Conservation (phyloP, 129 eudicot genomes). For the Cynara cardunculus region DNA sequence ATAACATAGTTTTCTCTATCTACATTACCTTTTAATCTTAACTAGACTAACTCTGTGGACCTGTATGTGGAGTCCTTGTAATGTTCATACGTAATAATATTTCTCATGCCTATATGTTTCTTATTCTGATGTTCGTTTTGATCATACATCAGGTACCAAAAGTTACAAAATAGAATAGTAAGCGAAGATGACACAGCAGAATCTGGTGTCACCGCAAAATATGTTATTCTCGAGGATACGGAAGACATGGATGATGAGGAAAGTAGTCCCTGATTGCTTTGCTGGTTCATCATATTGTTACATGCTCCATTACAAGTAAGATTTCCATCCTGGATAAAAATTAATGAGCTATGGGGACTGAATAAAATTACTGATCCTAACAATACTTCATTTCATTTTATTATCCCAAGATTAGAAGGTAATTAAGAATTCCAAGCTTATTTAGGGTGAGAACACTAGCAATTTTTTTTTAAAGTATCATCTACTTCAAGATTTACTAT, state of each 20-base stretch:
- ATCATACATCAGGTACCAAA: conserved; percentile 49
- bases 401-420: too few species aligned
- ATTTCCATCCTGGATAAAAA: background rate
- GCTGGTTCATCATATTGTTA: conserved; percentile 17
- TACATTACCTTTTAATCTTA: background rate
- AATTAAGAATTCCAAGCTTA: too few species aligned
- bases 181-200: conserved; percentile 25
- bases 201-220: conserved; percentile 43
- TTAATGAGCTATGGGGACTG: background rate
- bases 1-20: background rate
- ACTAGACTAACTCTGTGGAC: background rate
- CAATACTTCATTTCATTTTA: too few species aligned
- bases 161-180: conserved; percentile 55
- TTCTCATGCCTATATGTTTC: background rate
- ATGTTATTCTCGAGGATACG: conserved; percentile 78
- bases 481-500: too few species aligned
- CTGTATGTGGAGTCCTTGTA: background rate
- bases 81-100: background rate
- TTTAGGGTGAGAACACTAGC: too few species aligned
- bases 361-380: too few species aligned
- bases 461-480: too few species aligned
- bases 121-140: background rate
- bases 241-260: conserved; percentile 53
- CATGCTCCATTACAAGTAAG: conserved; percentile 24
- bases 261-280: conserved; percentile 22